A percentile compares a stretch with the other conserved stretches of the same genome.
Evolutionary conservation across 257 asterid species (phyloP).

Genomic region (Solanum chaucha): DNA sequence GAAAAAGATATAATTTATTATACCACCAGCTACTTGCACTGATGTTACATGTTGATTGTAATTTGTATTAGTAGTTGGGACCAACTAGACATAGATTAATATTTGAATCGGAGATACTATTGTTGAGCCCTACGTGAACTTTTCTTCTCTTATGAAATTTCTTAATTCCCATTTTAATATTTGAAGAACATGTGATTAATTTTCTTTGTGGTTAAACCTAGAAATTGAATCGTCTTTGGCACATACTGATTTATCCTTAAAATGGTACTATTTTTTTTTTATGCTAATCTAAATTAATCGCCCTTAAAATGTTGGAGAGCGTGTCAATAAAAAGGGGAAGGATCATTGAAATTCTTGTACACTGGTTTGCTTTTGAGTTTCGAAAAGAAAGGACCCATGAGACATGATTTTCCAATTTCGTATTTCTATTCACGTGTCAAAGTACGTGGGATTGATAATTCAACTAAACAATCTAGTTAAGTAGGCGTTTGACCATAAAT

Average conservation of each 20-base stretch:
- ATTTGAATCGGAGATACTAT: background rate
- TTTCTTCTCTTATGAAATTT: too few relatives aligned
- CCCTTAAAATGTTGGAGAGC: background rate
- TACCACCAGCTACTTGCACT: background rate
- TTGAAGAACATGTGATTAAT: background rate
- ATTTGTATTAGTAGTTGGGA: background rate
- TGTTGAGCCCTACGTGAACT: background rate
- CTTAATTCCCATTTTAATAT: background rate
- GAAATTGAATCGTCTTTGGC: background rate
- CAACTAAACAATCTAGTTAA: background rate
- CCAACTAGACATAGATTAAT: background rate
- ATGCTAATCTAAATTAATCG: background rate
- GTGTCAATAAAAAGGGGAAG: background rate
- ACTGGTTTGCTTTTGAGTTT: background rate
- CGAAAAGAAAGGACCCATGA: background rate
- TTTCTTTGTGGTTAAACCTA: background rate
- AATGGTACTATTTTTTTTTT: background rate
- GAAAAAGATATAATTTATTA: background rate
- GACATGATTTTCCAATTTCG: background rate
- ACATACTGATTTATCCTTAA: background rate
- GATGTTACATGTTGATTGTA: background rate
- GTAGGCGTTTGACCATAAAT: too few relatives aligned
- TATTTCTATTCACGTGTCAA: background rate
- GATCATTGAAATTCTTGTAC: background rate
- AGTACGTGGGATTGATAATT: background rate